Evolutionary conservation across 1,284 basidiomycete species (phyloP), one percentile per base, ranked within the genome.

Genomic region (Malassezia japonica): DNA sequence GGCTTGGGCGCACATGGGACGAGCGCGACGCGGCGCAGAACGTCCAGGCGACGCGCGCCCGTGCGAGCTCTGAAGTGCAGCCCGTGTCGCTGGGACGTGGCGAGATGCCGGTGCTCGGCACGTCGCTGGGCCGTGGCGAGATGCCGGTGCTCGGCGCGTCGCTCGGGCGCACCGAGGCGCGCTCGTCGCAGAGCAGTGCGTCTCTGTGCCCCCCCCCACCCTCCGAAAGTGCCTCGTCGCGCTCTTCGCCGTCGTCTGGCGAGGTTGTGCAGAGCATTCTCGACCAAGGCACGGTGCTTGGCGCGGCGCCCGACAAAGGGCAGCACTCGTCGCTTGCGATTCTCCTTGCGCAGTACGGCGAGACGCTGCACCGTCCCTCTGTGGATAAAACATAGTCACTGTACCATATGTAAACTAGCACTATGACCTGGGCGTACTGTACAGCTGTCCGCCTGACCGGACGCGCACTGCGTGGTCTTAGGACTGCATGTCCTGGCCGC

Each of bases 401-500:
- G 31, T 42, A 31, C 25, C 40, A 31, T 29, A 28, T 42, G 40
- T 42, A 42, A 12, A 42, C 23, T 42, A 42, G 40, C 38, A 10
- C n/a, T n/a, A 37, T 18, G 38, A 12, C 18, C 23, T 18, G 5
- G 12, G 31, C 24, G 20, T 52, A 52, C 46, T 29, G 32, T 52
- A 52, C 50, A 52, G 50, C 28, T n/a, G n/a, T n/a, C n/a, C n/a
- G n/a, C n/a, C n/a, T n/a, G n/a, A n/a, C n/a, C n/a, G n/a, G 36
- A 33, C 27, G 33, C 16, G 20, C 25, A 39, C 38, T 36, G 27
- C 33, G 25, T 16, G 20, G 25, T 34, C 45, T 40, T 55, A 62
- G 53, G 60, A 58, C 61, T 66, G 60, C 64, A 66, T 66, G 35
- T 59, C 56, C 42, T 67, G 32, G 18, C 38, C 28, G 29, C 45